Conservation (phyloP, 768 basidiomycete genomes). For the Flagelloscypha sp. region DNA sequence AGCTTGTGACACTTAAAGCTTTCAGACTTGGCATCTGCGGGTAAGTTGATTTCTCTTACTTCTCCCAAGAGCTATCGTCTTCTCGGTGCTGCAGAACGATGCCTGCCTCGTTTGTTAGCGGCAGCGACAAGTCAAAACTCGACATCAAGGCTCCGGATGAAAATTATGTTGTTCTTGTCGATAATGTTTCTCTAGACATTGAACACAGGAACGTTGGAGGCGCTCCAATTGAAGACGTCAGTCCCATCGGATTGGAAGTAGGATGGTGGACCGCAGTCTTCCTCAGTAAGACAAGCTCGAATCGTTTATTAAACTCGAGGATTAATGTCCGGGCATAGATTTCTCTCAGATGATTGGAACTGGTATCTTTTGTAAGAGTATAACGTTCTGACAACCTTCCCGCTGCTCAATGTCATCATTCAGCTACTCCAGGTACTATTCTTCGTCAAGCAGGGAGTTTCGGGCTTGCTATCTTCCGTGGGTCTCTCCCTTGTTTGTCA, state of each 20-base stretch:
- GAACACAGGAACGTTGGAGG: slow-evolving; percentile 7
- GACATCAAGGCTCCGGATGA: slow-evolving; percentile 11
- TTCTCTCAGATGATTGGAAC: slow-evolving; percentile 29
- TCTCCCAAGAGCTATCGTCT: no score
- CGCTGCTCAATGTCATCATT: neutral
- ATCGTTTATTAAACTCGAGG: no score
- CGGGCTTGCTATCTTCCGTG: slow-evolving; percentile 27
- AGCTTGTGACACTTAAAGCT: no score
- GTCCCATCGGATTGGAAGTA: slow-evolving; percentile 6
- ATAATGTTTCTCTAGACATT: neutral
- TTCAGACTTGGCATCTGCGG: no score
- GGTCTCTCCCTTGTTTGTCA: neutral
- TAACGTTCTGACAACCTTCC: neutral
- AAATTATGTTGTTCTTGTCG: neutral
- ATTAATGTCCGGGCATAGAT: no score
- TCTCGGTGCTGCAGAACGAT: no score
- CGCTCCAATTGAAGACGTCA: slow-evolving; percentile 6
- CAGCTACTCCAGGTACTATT: slow-evolving; percentile 25
- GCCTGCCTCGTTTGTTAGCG: no score
- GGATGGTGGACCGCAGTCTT: slow-evolving; percentile 8
- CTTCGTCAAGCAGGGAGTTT: slow-evolving; percentile 29
- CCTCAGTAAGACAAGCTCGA: no score
- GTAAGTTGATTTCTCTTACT: no score
- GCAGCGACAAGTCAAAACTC: no score
- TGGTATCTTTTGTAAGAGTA: slow-evolving; percentile 26